phyloP scores from a whole-genome alignment of 1,284 basidiomycete species.

The Apiotrichum domesticum region DNA sequence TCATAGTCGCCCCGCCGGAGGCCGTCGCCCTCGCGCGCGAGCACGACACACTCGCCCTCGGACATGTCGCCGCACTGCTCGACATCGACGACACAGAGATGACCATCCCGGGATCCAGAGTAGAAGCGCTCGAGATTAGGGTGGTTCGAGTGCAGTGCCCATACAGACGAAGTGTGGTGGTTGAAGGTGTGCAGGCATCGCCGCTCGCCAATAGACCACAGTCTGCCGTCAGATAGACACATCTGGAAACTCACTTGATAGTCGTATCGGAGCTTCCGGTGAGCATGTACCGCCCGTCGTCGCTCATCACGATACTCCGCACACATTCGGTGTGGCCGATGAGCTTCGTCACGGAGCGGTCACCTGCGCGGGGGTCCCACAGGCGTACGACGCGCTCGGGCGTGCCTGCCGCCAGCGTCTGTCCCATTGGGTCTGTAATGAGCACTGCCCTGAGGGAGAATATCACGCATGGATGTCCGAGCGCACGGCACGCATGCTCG shows the following conservation, averaged over 20 bases:
- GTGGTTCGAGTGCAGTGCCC: slow-evolving; percentile 84
- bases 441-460: no score
- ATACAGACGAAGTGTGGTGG: slow-evolving; percentile 90
- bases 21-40: slow-evolving; percentile 60
- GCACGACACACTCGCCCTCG: slow-evolving; percentile 80
- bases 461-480: no score
- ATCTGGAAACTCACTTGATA: slow-evolving; percentile 40
- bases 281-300: slow-evolving; percentile 83
- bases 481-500: no score
- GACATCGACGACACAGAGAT: slow-evolving; percentile 84
- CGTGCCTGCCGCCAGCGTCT: slow-evolving; percentile 76
- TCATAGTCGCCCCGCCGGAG: slow-evolving; percentile 22
- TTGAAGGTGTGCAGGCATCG: slow-evolving; percentile 92
- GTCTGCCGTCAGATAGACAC: slow-evolving; percentile 53
- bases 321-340: slow-evolving; percentile 98
- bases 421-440: slow-evolving; percentile 63
- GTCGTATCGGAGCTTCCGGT: slow-evolving; percentile 83
- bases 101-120: slow-evolving; percentile 86
- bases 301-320: slow-evolving; percentile 75
- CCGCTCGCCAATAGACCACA: slow-evolving; percentile 88
- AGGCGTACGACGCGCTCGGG: slow-evolving; percentile 83
- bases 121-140: slow-evolving; percentile 88
- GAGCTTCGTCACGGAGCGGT: slow-evolving; percentile 60
- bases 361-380: slow-evolving; percentile 78
- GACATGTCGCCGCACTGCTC: slow-evolving; percentile 71